Evolutionary conservation across 495 filamentous ascomycete species (phyloP), one percentile per base, ranked within the genome.

Genomic region (Penicillium maclennaniae): DNA sequence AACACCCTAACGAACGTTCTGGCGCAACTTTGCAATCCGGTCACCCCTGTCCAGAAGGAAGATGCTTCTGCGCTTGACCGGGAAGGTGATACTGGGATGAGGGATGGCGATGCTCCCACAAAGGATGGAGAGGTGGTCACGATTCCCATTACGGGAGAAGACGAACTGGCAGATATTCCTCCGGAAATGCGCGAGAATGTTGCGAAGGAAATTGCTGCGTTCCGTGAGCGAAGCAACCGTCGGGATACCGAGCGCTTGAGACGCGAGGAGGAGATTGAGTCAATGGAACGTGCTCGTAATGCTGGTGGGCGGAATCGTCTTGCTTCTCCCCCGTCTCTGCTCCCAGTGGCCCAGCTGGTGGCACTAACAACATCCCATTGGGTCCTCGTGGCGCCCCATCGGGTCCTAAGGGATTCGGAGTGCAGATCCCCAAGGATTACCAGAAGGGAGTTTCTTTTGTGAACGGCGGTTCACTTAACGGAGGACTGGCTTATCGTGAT

Each of bases 131-230:
- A 96, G 71, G 86, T 97, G 28, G 86, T 97, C 56, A 96, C 90
- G 39, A 97, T 96, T 54, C 87, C 89, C 4, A 81, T 96, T 34
- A 87, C 88, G 7, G 81, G 86, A 23, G 93, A 99, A 59, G 93
- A 99, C 65, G 93, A 99, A 60, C 77, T 99, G 26, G 87, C 89
- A 38, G 95, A 99, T 62, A 96, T 99, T 49, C 93, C 93, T 3
- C 86, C 88, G 10, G 93, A 97, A 62, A 92, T 92, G 91, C 85
- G 93, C n/a, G 93, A 92, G 61, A 96, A 87, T 7, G 92, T 99
- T 21, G 90, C 93, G 7, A 87, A 87, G 54, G 95, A 99, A 60
- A 99, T 99, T 56, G 82, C 88, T 7, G 88, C 91, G 9, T 99
- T 99, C 75, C 80, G 93, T 59, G 91, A 97, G 50, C 78, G 92